Conservation (phyloP, 331 rosid genomes). For the Arachis monticola region DNA sequence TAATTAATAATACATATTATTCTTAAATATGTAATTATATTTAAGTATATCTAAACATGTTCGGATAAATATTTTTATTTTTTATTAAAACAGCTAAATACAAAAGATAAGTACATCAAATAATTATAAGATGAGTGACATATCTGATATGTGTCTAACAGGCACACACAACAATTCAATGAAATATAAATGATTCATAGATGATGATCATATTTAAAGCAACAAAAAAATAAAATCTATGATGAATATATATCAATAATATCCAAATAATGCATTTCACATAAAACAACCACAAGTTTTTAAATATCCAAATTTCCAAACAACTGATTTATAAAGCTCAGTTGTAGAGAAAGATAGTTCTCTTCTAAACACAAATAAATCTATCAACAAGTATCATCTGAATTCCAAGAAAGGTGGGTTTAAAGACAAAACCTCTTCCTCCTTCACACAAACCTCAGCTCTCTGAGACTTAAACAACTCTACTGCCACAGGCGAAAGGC, state of each 20-base stretch:
- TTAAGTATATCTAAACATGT: no score
- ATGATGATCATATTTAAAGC: no score
- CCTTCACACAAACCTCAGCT: slow-evolving; percentile 52
- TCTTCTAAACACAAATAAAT: slow-evolving; percentile 7
- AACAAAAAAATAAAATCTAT: not conserved
- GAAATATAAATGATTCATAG: no score
- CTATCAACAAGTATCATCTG: slow-evolving; percentile 38
- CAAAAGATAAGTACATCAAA: no score
- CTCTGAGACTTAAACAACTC: slow-evolving; percentile 68
- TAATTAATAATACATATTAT: no score
- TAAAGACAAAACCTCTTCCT: slow-evolving; percentile 50
- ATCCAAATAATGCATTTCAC: slow-evolving; percentile 25
- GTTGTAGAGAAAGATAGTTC: slow-evolving; percentile 22
- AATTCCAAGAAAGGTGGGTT: slow-evolving; percentile 53
- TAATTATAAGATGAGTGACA: no score
- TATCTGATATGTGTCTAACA: no score
- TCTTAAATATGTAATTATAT: no score
- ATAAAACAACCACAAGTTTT: slow-evolving; percentile 22
- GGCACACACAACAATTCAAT: no score
- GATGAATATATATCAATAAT: slow-evolving; percentile 18
- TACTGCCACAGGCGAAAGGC: slow-evolving; percentile 47
- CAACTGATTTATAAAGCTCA: slow-evolving; percentile 25
- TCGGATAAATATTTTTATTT: no score
- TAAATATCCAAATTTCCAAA: slow-evolving; percentile 15
- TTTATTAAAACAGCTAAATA: no score